phyloP scores from a whole-genome alignment of 2,329 filamentous ascomycete species.

The Zymoseptoria pseudotritici region DNA sequence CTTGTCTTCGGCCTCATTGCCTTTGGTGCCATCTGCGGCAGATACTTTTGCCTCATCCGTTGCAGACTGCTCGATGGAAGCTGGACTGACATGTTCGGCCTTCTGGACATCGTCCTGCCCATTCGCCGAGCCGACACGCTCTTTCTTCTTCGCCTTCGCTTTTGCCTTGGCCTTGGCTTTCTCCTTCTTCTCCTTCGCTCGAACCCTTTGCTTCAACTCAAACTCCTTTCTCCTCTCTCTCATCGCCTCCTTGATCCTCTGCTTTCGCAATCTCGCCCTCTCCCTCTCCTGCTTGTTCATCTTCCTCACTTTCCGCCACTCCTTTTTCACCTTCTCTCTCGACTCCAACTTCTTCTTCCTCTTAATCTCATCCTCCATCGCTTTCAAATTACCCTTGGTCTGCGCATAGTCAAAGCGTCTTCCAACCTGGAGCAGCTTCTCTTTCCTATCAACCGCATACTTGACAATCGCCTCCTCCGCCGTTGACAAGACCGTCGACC shows the following conservation, averaged over 20 bases:
- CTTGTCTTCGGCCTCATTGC: not conserved
- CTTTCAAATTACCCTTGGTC: conserved; percentile 52
- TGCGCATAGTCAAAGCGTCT: conserved; percentile 64
- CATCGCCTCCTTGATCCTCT: conserved; percentile 21
- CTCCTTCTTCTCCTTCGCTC: conserved; percentile 7
- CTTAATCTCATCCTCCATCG: conserved; percentile 43
- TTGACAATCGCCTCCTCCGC: conserved; percentile 62
- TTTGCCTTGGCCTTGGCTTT: conserved; percentile 5
- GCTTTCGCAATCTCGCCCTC: conserved; percentile 18
- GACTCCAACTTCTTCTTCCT: conserved; percentile 32
- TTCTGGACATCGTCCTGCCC: not conserved
- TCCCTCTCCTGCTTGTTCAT: conserved; percentile 33
- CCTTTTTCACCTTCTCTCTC: conserved; percentile 29
- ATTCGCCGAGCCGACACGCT: not conserved
- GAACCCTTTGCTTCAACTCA: conserved; percentile 10
- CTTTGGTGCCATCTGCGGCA: too few species aligned
- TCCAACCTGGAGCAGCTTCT: conserved; percentile 67
- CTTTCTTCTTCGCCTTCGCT: not conserved
- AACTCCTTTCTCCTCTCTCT: conserved; percentile 19
- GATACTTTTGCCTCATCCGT: not conserved
- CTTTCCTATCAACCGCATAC: conserved; percentile 55
- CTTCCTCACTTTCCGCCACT: conserved; percentile 34
- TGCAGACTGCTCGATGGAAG: not conserved
- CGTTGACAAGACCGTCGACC: conserved; percentile 42
- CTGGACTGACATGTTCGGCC: not conserved